Evolutionary conservation across 345 rosid species (phyloP).

Genomic region (Eucalyptus pauciflora): DNA sequence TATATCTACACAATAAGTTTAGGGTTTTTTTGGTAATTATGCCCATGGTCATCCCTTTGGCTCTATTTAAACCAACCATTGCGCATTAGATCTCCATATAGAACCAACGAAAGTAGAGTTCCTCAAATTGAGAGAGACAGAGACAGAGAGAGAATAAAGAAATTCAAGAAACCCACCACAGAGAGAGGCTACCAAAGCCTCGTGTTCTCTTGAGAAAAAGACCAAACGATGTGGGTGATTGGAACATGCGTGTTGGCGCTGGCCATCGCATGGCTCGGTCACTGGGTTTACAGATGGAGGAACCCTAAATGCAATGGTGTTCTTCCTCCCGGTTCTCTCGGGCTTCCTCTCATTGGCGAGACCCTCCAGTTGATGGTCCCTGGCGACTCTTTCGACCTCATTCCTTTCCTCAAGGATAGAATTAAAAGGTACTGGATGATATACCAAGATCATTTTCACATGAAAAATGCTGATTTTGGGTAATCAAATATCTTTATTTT

Average conservation of each 20-base stretch:
- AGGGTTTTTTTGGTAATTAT: too few species aligned
- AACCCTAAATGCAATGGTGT: conserved; percentile 2
- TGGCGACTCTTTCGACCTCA: conserved; percentile 7
- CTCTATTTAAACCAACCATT: background rate
- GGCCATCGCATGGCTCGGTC: background rate
- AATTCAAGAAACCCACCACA: background rate
- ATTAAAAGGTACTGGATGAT: background rate
- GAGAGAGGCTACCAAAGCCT: background rate
- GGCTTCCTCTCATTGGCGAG: conserved; percentile 24
- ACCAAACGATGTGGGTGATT: background rate
- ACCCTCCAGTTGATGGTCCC: conserved; percentile 12
- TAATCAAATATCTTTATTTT: background rate
- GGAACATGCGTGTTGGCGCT: background rate
- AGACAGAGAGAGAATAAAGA: background rate
- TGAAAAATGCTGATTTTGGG: background rate
- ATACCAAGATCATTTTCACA: background rate
- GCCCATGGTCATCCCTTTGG: background rate
- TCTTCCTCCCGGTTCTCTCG: conserved; percentile 21
- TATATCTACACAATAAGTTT: too few species aligned
- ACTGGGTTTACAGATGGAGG: conserved; percentile 10
- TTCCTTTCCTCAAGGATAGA: conserved; percentile 9
- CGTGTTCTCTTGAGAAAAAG: background rate
- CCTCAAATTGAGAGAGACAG: background rate
- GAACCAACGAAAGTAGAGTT: background rate
- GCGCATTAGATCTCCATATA: background rate